These are phyloP conservation scores for Camellia lanceoleosa DNA, from an alignment of 148 eudicot species.

Conservation along the genomic window DNA sequence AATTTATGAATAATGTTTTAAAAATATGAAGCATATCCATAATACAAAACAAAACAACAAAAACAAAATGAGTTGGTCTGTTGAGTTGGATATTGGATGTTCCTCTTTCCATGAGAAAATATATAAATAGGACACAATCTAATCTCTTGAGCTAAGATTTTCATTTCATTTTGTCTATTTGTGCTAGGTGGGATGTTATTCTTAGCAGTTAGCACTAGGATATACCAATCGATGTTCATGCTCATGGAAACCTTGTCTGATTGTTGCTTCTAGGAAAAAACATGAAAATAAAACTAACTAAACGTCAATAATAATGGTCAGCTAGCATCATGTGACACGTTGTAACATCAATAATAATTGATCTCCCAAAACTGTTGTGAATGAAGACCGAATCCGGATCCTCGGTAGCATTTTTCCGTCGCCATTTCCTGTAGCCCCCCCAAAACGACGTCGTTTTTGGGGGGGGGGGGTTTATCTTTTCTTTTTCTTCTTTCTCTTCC, in stretches of 20 bases:
- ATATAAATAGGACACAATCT: neutral
- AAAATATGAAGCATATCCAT: no score
- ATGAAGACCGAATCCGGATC: no score
- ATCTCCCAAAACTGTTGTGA: no score
- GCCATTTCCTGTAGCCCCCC: no score
- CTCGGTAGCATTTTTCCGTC: no score
- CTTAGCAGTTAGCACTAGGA: neutral
- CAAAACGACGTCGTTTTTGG: no score
- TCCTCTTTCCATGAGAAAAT: neutral
- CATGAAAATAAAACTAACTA: neutral
- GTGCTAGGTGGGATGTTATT: slow-evolving; percentile 7
- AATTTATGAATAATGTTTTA: no score
- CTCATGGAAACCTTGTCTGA: neutral
- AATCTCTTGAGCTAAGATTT: slow-evolving; percentile 8
- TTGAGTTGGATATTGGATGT: neutral
- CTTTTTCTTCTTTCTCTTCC: no score
- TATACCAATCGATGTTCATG: neutral
- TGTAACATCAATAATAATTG: no score
- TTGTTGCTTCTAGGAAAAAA: neutral
- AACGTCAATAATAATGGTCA: no score
- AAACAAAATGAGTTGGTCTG: slow-evolving; percentile 13
- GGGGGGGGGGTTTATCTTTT: no score
- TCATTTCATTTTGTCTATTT: slow-evolving; percentile 2
- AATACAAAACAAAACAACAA: neutral
- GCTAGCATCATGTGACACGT: no score